Evolutionary conservation across 2,329 filamentous ascomycete species (phyloP).

Genomic region (Scedosporium boydii): DNA sequence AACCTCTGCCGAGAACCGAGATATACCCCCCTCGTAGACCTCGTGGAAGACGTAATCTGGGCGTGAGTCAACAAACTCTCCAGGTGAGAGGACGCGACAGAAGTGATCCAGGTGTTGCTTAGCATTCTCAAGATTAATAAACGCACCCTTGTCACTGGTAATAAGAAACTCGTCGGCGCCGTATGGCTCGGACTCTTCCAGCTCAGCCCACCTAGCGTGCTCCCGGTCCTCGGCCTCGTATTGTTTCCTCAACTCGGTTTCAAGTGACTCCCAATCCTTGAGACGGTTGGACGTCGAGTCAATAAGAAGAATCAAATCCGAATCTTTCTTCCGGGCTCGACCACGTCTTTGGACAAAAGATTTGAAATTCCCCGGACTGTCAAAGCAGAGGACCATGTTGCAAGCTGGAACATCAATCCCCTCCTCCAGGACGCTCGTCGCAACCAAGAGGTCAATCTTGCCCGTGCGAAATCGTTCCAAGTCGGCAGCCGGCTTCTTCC

Average conservation of each 20-base stretch:
- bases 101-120: constrained; percentile 75
- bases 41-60: constrained; percentile 57
- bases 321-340: constrained; percentile 39
- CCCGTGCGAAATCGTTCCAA: constrained; percentile 43
- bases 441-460: constrained; percentile 46
- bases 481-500: constrained; percentile 20
- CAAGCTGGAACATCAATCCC: constrained; percentile 59
- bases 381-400: constrained; percentile 52
- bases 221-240: constrained; percentile 58
- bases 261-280: constrained; percentile 54
- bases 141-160: constrained; percentile 37
- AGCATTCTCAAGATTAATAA: constrained; percentile 64
- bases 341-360: constrained; percentile 50
- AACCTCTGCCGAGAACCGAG: constrained; percentile 46
- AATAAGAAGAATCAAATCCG: constrained; percentile 38
- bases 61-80: constrained; percentile 50
- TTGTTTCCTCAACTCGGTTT: constrained; percentile 25
- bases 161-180: neutral
- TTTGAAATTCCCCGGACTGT: constrained; percentile 38
- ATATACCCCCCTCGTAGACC: constrained; percentile 9
- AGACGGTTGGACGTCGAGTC: constrained; percentile 18
- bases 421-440: constrained; percentile 57
- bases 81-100: constrained; percentile 51
- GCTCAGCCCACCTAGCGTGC: constrained; percentile 29
- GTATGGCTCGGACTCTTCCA: constrained; percentile 34